A percentile compares a stretch with the other conserved stretches of the same genome.
phyloP scores from a whole-genome alignment of 306 rosid species.

The Alnus glutinosa region DNA sequence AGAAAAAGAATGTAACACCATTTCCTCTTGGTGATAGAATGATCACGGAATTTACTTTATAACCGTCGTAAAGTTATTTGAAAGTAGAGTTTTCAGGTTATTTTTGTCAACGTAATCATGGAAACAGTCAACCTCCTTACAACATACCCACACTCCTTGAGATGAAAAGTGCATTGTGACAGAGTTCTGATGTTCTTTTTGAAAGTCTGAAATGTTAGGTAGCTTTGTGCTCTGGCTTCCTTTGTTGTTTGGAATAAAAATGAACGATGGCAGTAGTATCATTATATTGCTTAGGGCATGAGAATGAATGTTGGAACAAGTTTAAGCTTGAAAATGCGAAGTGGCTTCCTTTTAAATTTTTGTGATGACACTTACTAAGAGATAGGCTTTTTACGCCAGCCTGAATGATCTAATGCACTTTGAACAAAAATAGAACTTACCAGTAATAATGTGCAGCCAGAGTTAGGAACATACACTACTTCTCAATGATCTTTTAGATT shows the following conservation, averaged over 20 bases:
- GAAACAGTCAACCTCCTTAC: not conserved
- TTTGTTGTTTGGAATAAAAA: not conserved
- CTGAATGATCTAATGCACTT: not conserved
- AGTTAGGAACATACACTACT: not conserved
- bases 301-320: not conserved
- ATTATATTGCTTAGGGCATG: not conserved
- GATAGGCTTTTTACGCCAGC: not conserved
- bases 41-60: not conserved
- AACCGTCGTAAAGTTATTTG: not conserved
- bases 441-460: not conserved
- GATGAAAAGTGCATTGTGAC: not conserved
- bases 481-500: not conserved
- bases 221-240: not conserved
- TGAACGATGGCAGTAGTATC: not conserved
- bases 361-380: not conserved
- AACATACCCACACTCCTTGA: not conserved
- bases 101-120: not conserved
- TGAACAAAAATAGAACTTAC: not conserved
- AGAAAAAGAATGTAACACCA: not conserved
- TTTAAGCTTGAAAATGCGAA: not conserved
- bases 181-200: not conserved
- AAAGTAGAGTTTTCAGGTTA: not conserved
- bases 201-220: not conserved
- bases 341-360: not conserved
- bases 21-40: slow-evolving; percentile 9